A percentile compares a stretch with the other conserved stretches of the same genome.
Conservation (phyloP, 495 filamentous ascomycete species). For the Penicillium malachiteum region DNA sequence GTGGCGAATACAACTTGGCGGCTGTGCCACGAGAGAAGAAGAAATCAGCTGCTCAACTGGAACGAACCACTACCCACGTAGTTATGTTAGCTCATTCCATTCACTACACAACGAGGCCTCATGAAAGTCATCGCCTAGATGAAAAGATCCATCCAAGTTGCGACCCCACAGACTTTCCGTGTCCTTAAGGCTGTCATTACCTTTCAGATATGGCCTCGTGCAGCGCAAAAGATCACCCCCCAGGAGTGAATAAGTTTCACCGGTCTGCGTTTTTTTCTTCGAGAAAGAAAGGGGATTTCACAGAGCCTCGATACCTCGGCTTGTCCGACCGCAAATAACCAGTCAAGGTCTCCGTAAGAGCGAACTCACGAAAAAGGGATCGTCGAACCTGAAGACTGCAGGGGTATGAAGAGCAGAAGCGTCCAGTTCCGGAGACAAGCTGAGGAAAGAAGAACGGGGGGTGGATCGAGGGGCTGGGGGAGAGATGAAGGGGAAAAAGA, state of each 20-base stretch:
- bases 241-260: conserved; percentile 28
- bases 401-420: conserved; percentile 27
- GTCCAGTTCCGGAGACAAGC: conserved; percentile 34
- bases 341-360: conserved; percentile 51
- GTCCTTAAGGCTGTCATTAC: conserved; percentile 29
- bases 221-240: conserved; percentile 21
- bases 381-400: conserved; percentile 38
- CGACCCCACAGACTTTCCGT: conserved; percentile 10
- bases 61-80: conserved; percentile 18
- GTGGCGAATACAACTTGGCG: conserved; percentile 67
- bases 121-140: conserved; percentile 3
- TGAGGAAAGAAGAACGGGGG: conserved; percentile 19
- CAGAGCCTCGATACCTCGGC: conserved; percentile 33
- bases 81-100: conserved; percentile 33
- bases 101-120: conserved; percentile 18
- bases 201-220: conserved; percentile 30
- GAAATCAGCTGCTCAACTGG: conserved; percentile 7
- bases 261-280: conserved; percentile 22
- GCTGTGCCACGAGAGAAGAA: conserved; percentile 23
- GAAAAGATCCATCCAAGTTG: neutral
- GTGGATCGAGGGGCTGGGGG: conserved; percentile 19
- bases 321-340: conserved; percentile 48
- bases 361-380: conserved; percentile 42
- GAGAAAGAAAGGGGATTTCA: conserved; percentile 14
- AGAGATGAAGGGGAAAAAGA: conserved; percentile 13